Evolutionary conservation across 208 protist genomes (phyloP), one percentile per base, ranked within the genome.

Genomic region (Herpetomonas tarakana): DNA sequence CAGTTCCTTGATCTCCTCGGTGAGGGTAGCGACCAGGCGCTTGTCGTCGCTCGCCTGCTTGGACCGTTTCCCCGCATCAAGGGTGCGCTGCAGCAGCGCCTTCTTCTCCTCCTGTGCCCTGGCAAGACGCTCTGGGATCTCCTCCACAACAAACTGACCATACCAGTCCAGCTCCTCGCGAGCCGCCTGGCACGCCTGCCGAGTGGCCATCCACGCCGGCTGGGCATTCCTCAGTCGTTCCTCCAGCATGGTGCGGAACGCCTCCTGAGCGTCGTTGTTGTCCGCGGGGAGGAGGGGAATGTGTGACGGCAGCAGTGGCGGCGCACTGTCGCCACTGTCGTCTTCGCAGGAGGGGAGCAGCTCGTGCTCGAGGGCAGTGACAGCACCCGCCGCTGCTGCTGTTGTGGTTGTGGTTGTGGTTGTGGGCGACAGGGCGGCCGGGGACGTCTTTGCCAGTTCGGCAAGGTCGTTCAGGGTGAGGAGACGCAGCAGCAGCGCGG

Each of bases 121-220:
- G 58, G 74, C 71, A 22, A 89, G 57, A 24, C 82, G 64, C 3
- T 59, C 70, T 2, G 66, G 61, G 0, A 74, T 69, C 29, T 70
- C 66, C 4, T 63, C 60, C 50, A 88, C 68, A 38, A 52, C 68
- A 47, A 81, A 78, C 53, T 81, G 78, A 2, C 73, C 70, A 53
- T 85, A 92, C 67, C 71, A 81, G 6, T 86, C 79, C 11, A 92
- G 35, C 14, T 24, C 68, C 39, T 68, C 69, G 31, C 68, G 35
- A 16, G 59, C 56, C 27, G 70, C 53, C 22, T 18, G 44, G 19
- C 44, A 11, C 11, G 44, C 9, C 3, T 4, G 3, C 44, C 19
- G 44, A 6, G 19, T 4, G 63, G n/a, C 24, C n/a, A 62, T 21
- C 74, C 38, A 2, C 31, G 21, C 27, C 19, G 39, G 14, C 60